Evolutionary conservation across 352 stramenopile species (phyloP).

Genomic region (Phytophthora lateralis): DNA sequence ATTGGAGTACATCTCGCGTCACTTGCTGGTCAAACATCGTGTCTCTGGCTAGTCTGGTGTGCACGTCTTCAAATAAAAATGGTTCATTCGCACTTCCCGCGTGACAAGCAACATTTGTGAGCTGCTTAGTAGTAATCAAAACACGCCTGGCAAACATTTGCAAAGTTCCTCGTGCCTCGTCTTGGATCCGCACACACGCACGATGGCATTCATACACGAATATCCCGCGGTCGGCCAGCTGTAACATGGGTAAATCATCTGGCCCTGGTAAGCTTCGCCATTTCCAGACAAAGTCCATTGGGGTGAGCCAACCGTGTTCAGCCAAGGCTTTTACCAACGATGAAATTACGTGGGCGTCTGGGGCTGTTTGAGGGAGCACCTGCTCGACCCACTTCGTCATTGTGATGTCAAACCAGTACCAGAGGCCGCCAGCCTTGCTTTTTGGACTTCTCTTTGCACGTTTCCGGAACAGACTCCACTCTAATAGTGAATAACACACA

Average conservation of each 20-base stretch:
- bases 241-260: slow-evolving; percentile 25
- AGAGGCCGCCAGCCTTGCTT: slow-evolving; percentile 35
- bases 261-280: slow-evolving; percentile 19
- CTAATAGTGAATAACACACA: slow-evolving; percentile 31
- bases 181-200: slow-evolving; percentile 25
- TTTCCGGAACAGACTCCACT: slow-evolving; percentile 33
- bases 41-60: slow-evolving; percentile 12
- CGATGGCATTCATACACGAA: slow-evolving; percentile 54
- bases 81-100: not conserved
- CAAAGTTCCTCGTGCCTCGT: slow-evolving; percentile 36
- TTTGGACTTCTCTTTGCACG: slow-evolving; percentile 26
- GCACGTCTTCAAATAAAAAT: slow-evolving; percentile 15
- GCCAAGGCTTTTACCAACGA: slow-evolving; percentile 21
- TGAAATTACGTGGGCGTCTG: not conserved
- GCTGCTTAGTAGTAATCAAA: slow-evolving; percentile 3
- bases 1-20: slow-evolving; percentile 30
- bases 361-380: slow-evolving; percentile 12
- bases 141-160: slow-evolving; percentile 44
- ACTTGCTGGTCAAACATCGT: slow-evolving; percentile 38
- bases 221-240: slow-evolving; percentile 41
- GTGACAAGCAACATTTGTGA: not conserved
- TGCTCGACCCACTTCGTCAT: slow-evolving; percentile 42
- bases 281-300: slow-evolving; percentile 39
- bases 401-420: slow-evolving; percentile 46
- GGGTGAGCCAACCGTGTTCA: slow-evolving; percentile 29